Conservation (phyloP, 352 stramenopile genomes). For the Phytophthora palmivora region DNA sequence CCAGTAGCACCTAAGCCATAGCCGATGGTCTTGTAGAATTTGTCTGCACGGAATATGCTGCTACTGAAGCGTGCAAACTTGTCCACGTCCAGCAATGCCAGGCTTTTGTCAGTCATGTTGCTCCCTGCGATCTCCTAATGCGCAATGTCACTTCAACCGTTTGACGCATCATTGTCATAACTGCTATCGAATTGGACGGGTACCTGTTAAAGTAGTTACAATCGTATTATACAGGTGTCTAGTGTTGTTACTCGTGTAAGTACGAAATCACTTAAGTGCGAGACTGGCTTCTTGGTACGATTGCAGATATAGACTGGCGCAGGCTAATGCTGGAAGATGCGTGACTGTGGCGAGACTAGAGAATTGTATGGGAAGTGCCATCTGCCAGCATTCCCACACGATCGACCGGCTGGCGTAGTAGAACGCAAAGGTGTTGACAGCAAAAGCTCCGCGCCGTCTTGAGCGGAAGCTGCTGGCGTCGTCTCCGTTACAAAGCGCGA, state of each 20-base stretch:
- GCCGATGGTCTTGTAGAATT: conserved; percentile 87
- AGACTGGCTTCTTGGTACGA: conserved; percentile 17
- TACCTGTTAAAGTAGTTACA: background rate
- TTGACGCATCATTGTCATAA: conserved; percentile 20
- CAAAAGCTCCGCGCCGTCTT: conserved; percentile 11
- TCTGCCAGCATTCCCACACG: conserved; percentile 22
- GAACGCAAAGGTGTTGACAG: conserved; percentile 8
- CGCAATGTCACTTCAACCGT: conserved; percentile 23
- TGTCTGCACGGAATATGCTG: conserved; percentile 71
- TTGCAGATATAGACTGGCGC: background rate
- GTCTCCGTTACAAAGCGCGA: conserved; percentile 27
- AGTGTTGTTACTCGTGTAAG: background rate
- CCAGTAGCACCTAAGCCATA: conserved; percentile 68
- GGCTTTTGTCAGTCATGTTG: conserved; percentile 32
- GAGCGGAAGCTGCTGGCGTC: background rate
- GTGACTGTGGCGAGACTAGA: conserved; percentile 17
- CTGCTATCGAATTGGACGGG: conserved; percentile 19
- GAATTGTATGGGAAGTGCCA: conserved; percentile 23
- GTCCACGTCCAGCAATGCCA: conserved; percentile 59
- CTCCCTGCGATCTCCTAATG: conserved; percentile 5
- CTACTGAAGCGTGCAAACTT: conserved; percentile 76
- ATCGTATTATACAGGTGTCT: conserved; percentile 2
- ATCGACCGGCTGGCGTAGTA: conserved; percentile 19
- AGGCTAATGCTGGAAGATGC: conserved; percentile 16
- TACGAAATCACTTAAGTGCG: conserved; percentile 8